These are phyloP conservation scores for Diplodia mutila DNA, from an alignment of 2,329 filamentous ascomycete genomes.

Conservation along the genomic window DNA sequence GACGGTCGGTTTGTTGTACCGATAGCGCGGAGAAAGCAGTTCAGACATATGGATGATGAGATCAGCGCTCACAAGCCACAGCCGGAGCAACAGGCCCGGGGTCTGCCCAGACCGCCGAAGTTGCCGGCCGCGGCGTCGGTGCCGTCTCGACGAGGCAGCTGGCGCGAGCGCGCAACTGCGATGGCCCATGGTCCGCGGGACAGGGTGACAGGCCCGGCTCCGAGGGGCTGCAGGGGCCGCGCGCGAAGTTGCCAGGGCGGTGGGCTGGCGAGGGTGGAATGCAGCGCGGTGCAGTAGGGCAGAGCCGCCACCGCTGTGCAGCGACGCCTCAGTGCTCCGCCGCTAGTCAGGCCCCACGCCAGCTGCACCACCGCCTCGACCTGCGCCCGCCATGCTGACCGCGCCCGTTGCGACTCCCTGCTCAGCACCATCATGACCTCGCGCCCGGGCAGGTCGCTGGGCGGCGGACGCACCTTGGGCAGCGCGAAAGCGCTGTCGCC, in stretches of 20 bases:
- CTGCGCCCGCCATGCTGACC: slow-evolving; percentile 23
- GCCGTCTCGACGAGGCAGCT: neutral
- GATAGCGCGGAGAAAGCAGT: slow-evolving; percentile 4
- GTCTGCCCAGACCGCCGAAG: neutral
- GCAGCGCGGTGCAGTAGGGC: neutral
- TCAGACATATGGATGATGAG: slow-evolving; percentile 20
- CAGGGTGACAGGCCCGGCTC: neutral
- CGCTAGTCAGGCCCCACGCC: slow-evolving; percentile 25
- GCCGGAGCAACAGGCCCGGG: too few species aligned
- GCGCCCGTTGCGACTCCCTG: slow-evolving; percentile 22
- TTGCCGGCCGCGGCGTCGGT: neutral
- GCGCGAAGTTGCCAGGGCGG: neutral
- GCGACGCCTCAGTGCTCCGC: slow-evolving; percentile 21
- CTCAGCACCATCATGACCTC: slow-evolving; percentile 65
- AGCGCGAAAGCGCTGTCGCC: slow-evolving; percentile 82
- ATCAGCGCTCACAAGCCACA: slow-evolving; percentile 21
- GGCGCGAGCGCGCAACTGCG: neutral
- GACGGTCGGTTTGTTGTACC: neutral
- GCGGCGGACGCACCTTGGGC: slow-evolving; percentile 88
- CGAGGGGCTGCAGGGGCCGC: neutral
- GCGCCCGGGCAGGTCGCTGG: slow-evolving; percentile 69
- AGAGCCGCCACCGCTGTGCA: slow-evolving; percentile 1
- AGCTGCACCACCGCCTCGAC: slow-evolving; percentile 25
- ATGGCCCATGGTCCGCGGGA: neutral
- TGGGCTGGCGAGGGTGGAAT: neutral